Conservation (phyloP, 176 grass and related monocot genomes). For the Poa pratensis region DNA sequence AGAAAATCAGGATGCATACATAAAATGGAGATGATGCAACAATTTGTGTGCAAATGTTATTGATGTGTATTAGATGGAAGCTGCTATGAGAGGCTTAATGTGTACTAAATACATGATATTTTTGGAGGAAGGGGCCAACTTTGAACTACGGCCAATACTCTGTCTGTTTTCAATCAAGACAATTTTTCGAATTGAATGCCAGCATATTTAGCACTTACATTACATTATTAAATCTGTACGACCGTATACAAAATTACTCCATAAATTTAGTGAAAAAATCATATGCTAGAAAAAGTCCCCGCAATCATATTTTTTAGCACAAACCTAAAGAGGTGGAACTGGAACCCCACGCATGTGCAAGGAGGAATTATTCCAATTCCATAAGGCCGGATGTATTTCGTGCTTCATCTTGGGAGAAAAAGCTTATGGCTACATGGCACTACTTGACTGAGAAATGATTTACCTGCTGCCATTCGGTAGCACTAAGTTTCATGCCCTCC, state of each 20-base stretch:
- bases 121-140: background rate
- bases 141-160: background rate
- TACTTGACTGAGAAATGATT: background rate
- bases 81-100: background rate
- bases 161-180: background rate
- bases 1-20: background rate
- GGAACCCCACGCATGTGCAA: background rate
- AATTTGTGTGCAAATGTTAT: too few species aligned
- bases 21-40: background rate
- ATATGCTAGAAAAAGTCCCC: background rate
- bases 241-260: background rate
- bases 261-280: background rate
- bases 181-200: background rate
- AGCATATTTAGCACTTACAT: background rate
- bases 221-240: background rate
- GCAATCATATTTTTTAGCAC: background rate
- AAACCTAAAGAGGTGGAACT: too few species aligned
- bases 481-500: background rate
- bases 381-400: background rate
- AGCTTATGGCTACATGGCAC: background rate
- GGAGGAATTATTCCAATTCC: background rate
- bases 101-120: background rate
- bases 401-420: background rate
- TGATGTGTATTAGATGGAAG: too few species aligned
- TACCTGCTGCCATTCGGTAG: background rate